Base-by-base conservation (phyloP, 2,329 filamentous ascomycete genomes). In the Basipetospora chlamydospora region DNA sequence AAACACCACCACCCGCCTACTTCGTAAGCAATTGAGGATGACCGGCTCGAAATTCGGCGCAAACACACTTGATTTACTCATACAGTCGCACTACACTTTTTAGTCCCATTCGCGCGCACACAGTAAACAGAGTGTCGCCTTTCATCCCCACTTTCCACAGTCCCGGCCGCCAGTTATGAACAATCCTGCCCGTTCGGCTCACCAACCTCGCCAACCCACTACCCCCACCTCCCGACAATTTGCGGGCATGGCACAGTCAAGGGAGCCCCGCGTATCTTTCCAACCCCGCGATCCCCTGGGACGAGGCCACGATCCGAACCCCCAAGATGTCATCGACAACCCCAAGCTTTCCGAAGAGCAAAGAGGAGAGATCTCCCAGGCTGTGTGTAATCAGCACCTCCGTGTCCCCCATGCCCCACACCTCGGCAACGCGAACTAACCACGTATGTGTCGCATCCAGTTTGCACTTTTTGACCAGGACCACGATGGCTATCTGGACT, bases 401-500 rank as follows among this genome's bases (percentile, higher is more conserved):
- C 6, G 22, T 11, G 22, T 23, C 11, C 22, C 22, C 22, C 22
- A 6, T 6, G 22, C 22, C 22, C 22, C 22, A 23, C 22, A 23
- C 22, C 6, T 11, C 6, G 6, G 6, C 22, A 6, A 23, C 22
- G 6, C 11, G 11, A 23, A 23, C 22, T 23, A 23, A 23, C 22
- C 11, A 23, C n/a, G n/a, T n/a, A n/a, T n/a, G n/a, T n/a, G n/a
- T 23, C 6, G 22, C 22, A 23, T 23, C 22, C 22, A 44, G 43
- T 44, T 44, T 35, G 38, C 42, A 21, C 33, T 44, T 11, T 44
- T 44, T 21, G 43, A 44, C 33, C 43, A 44, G 33, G 43, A 44
- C 35, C 41, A 40, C 21, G 43, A 96, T 62, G 73, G 78, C 32
- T 77, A 82, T 58, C 84, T 98, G 53, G 88, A 96, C 64, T 96